Conservation (phyloP, 345 rosid genomes). For the Brassica incana region DNA sequence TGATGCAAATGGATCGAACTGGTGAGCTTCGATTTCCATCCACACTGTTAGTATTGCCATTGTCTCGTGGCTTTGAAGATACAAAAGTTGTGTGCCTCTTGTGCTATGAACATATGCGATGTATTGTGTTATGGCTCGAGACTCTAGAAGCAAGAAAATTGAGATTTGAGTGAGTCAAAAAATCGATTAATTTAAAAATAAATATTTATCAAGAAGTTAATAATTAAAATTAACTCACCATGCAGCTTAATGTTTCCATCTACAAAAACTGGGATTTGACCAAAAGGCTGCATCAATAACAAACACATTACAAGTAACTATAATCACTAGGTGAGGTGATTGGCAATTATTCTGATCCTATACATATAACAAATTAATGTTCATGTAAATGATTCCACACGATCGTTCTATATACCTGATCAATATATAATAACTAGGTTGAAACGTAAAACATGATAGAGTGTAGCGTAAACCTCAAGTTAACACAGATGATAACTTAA, state of each 20-base stretch:
- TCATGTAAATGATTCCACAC: not conserved
- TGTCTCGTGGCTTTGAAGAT: conserved; percentile 25
- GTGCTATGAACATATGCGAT: conserved; percentile 33
- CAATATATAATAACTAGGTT: not conserved
- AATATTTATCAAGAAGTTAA: not conserved
- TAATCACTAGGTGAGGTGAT: not conserved
- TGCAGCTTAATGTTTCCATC: conserved; percentile 56
- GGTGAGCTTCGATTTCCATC: conserved; percentile 63
- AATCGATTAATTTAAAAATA: not conserved
- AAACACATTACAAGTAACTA: not conserved
- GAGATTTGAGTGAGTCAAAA: not conserved
- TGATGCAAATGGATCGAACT: conserved; percentile 45
- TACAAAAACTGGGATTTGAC: conserved; percentile 43
- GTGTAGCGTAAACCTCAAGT: not conserved
- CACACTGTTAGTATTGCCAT: conserved; percentile 35
- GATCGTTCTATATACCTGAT: not conserved
- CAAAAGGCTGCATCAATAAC: conserved; percentile 47
- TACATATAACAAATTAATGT: not conserved
- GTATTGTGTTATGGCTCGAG: conserved; percentile 44
- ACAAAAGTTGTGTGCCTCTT: conserved; percentile 39
- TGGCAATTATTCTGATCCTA: not conserved
- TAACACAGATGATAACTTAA: not conserved
- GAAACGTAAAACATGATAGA: not conserved
- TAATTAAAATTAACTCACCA: conserved; percentile 44
- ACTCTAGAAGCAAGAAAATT: conserved; percentile 9